Evolutionary conservation across 495 filamentous ascomycete genomes (phyloP).

Genomic region (Thozetella sp.): DNA sequence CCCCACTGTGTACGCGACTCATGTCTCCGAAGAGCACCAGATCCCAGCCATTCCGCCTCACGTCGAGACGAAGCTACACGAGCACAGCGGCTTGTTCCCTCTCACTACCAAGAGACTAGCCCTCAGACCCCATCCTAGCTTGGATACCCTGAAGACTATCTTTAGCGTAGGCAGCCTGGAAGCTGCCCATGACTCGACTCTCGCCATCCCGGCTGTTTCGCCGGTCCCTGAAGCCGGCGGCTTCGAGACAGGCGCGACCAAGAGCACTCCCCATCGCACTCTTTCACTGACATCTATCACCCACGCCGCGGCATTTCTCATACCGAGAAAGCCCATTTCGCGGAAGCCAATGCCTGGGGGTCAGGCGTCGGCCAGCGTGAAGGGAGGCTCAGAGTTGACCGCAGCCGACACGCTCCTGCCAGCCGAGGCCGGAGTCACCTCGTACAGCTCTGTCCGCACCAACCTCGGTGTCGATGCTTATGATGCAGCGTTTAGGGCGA

Average conservation of each 20-base stretch:
- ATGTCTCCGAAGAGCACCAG: conserved; percentile 22
- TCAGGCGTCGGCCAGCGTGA: conserved; percentile 10
- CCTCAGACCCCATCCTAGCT: conserved; percentile 29
- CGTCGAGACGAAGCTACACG: conserved; percentile 33
- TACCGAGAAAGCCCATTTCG: conserved; percentile 30
- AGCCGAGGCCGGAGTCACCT: conserved; percentile 11
- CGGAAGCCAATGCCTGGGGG: conserved; percentile 30
- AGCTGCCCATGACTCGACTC: conserved; percentile 23
- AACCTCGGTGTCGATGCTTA: conserved; percentile 18
- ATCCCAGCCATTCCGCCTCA: conserved; percentile 32
- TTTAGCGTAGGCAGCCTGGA: conserved; percentile 39
- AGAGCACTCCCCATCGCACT: conserved; percentile 3
- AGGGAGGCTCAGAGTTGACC: conserved; percentile 2
- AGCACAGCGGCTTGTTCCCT: conserved; percentile 24
- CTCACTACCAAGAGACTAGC: conserved; percentile 31
- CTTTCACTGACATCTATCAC: conserved; percentile 25
- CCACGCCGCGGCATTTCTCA: conserved; percentile 23
- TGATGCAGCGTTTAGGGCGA: conserved; percentile 14
- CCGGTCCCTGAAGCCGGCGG: conserved; percentile 9
- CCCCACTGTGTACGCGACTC: conserved; percentile 26
- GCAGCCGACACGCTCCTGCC: conserved; percentile 12
- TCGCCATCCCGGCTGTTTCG: conserved; percentile 9
- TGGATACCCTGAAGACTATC: conserved; percentile 42
- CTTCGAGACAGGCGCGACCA: conserved; percentile 20
- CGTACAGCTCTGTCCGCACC: conserved; percentile 8